Evolutionary conservation across 768 basidiomycete genomes (phyloP).

Genomic region (Melanogaster broomeanus): DNA sequence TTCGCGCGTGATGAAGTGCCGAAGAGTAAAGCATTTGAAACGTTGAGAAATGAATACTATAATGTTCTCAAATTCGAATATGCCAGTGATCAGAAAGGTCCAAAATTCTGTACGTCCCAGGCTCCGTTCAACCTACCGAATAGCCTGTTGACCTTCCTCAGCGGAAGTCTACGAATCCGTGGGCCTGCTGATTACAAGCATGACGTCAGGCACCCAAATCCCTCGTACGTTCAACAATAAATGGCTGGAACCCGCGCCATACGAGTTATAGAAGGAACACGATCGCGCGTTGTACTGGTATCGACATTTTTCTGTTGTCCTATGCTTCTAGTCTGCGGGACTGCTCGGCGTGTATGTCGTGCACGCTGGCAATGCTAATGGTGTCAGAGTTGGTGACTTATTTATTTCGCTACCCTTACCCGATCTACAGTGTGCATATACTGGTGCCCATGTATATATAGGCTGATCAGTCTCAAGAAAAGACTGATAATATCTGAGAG

Average conservation of each 20-base stretch:
- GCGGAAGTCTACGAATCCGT: constrained; percentile 25
- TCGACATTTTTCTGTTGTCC: no score
- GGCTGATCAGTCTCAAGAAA: no score
- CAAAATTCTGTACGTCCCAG: constrained; percentile 11
- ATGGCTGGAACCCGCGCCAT: constrained; percentile 11
- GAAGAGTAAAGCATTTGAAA: constrained; percentile 13
- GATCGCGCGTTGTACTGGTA: constrained; percentile 1
- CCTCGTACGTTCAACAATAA: neutral
- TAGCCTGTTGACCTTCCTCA: neutral
- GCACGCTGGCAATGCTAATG: no score
- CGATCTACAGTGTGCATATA: no score
- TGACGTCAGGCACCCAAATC: constrained; percentile 11
- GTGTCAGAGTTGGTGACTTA: no score
- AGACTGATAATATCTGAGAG: no score
- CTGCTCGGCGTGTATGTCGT: no score
- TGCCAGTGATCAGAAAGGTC: constrained; percentile 14
- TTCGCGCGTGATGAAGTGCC: constrained; percentile 17
- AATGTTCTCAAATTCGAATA: constrained; percentile 14
- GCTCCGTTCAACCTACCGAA: neutral
- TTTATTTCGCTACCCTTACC: no score
- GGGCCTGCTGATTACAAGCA: constrained; percentile 20
- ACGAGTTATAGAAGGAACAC: constrained; percentile 12
- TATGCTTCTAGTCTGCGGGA: no score
- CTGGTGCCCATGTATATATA: no score
- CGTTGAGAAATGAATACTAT: constrained; percentile 21